phyloP scores from a whole-genome alignment of 192 early-diverging fungal genomes.

The Fimicolochytrium jonesii region DNA sequence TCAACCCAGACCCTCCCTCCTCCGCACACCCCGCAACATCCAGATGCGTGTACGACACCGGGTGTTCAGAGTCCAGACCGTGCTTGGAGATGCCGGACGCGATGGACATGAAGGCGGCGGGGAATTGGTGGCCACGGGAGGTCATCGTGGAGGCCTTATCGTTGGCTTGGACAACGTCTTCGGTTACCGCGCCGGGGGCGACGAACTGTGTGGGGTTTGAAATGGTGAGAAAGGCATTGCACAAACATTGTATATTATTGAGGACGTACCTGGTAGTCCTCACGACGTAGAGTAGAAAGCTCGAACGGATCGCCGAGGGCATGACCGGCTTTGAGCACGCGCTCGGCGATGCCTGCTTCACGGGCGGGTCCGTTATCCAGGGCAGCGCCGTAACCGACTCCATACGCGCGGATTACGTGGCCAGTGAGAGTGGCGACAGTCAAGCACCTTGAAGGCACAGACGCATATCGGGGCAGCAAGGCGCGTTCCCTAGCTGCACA shows the following conservation, averaged over 20 bases:
- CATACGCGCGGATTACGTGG: conserved; percentile 75
- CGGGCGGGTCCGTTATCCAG: conserved; percentile 76
- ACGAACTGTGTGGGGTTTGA: conserved; percentile 34
- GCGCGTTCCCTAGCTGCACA: conserved; percentile 53
- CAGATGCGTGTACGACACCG: conserved; percentile 77
- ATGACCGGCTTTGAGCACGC: conserved; percentile 62
- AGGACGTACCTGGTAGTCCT: conserved; percentile 56
- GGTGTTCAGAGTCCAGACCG: conserved; percentile 55
- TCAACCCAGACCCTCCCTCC: conserved; percentile 60
- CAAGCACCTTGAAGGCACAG: conserved; percentile 56
- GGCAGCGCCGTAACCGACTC: conserved; percentile 67
- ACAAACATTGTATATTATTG: no score
- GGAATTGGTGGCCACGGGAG: conserved; percentile 80
- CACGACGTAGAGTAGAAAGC: conserved; percentile 72
- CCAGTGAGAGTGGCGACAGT: conserved; percentile 84
- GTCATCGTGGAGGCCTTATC: conserved; percentile 65
- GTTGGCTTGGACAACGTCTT: conserved; percentile 85
- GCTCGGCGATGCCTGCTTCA: conserved; percentile 51
- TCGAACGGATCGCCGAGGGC: conserved; percentile 78
- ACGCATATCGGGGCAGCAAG: conserved; percentile 18
- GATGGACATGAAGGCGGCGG: conserved; percentile 76
- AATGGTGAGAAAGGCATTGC: neutral
- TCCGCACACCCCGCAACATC: conserved; percentile 82
- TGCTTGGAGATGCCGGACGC: conserved; percentile 67
- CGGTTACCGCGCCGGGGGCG: conserved; percentile 57